These are phyloP conservation scores for Cercospora zeina DNA, from an alignment of 2,329 filamentous ascomycete species.

Conservation along the genomic window DNA sequence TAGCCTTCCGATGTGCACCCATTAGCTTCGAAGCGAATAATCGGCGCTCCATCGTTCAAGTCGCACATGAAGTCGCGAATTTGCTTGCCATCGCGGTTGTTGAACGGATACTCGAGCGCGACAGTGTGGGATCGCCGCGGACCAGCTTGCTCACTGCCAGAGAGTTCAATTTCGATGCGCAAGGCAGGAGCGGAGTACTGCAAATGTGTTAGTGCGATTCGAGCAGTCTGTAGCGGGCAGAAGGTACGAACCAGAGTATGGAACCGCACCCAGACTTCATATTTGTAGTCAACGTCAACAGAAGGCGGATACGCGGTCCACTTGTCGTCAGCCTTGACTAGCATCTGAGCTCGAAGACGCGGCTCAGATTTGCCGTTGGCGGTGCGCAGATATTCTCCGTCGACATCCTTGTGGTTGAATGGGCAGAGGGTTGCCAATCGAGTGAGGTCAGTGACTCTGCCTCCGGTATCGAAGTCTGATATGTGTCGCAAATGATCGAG, in stretches of 20 bases:
- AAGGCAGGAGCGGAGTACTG: background rate
- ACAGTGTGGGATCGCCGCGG: background rate
- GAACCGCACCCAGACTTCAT: background rate
- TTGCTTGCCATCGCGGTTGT: background rate
- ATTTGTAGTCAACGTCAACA: background rate
- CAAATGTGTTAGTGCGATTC: background rate
- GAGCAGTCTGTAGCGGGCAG: no score
- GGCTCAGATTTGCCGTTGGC: background rate
- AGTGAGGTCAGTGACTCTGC: background rate
- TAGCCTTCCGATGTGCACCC: background rate
- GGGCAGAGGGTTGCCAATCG: background rate
- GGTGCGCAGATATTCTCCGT: background rate
- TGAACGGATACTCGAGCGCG: slow-evolving; percentile 6
- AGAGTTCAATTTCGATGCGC: background rate
- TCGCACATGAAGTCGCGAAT: background rate
- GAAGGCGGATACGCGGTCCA: background rate
- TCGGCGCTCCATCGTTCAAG: no score
- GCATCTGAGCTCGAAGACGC: background rate
- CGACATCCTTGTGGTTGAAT: background rate
- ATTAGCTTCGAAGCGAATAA: background rate
- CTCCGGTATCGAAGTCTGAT: background rate
- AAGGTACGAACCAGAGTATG: background rate
- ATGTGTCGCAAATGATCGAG: background rate
- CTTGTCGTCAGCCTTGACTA: background rate
- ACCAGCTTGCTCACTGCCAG: background rate